Conservation (phyloP, 2,329 filamentous ascomycete species). For the Arthrobotrys musiformis region DNA sequence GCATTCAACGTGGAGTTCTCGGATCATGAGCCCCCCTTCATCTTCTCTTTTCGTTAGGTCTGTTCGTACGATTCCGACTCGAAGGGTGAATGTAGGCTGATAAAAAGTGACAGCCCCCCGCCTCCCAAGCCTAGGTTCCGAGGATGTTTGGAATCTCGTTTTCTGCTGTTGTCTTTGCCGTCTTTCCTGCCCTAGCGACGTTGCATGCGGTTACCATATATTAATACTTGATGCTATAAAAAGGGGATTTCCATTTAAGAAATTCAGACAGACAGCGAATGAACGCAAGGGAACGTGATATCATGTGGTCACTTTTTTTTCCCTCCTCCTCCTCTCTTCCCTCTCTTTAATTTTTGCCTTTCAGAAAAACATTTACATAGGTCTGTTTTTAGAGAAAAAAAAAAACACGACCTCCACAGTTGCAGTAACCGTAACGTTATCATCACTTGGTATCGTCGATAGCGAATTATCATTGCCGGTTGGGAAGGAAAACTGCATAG, state of each 20-base stretch:
- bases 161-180: background rate
- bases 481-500: too few species aligned
- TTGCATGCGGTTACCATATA: background rate
- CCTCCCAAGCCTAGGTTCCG: background rate
- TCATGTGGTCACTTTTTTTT: background rate
- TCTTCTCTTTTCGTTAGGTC: background rate
- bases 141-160: constrained; percentile 3
- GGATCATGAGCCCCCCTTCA: too few species aligned
- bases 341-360: background rate
- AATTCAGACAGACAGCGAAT: background rate
- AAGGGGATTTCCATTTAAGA: background rate
- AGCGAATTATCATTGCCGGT: too few species aligned
- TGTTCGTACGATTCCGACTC: background rate
- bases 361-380: background rate
- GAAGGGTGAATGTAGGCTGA: background rate
- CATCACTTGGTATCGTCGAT: background rate
- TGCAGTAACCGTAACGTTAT: background rate
- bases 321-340: background rate
- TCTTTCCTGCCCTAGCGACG: background rate
- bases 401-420: background rate
- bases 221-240: constrained; percentile 3
- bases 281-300: background rate
- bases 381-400: background rate
- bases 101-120: background rate
- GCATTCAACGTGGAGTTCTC: constrained; percentile 10